Evolutionary conservation across 2,329 filamentous ascomycete species (phyloP), one percentile per base, ranked within the genome.

Genomic region (Hypoxylon sp.): DNA sequence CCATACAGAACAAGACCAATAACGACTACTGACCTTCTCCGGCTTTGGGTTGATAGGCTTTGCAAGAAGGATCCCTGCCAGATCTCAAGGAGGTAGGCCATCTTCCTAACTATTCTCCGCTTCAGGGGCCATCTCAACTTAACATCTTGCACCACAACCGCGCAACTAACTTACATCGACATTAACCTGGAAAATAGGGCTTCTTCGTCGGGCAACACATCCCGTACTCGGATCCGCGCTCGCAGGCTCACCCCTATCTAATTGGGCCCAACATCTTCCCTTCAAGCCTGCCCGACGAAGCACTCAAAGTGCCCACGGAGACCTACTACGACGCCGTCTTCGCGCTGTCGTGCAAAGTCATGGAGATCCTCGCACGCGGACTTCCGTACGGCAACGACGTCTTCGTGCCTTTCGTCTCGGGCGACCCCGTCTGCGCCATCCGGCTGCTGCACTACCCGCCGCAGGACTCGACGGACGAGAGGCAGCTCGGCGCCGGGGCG

Each of bases 11-110:
- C 17, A 17, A 30, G 13, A 49, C 1, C 2, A 25, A 20, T 22
- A 27, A n/a, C 1, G 13, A 10, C 27, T 20, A 31, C 53, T 68
- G 58, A 68, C 46, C 20, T 20, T 5, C 25, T 13, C 22, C 6
- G 35, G 10, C 27, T 5, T 60, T 27, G 11, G 35, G 17, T 6
- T 27, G 35, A 50, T 31, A 86, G 67, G 81, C 80, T 1, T 75
- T 85, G 8, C 83, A 86, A 69, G 77, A 80, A 11, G 81, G 79
- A 13, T 78, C 79, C 3, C 77, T 80, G 30, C 84, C 84, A 4
- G 71, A 73, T 33, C 62, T 70, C 2, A 73, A 73, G 40, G 71
- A 73, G 72, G 73, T 77, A 66, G 11, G 61, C 8, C 11, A 13
- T 30, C 6, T 44, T 7, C 14, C 2, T 44, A n/a, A 8, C 6